A percentile compares a stretch with the other conserved stretches of the same genome.
These are phyloP conservation scores for Artemisia tridentata DNA, from an alignment of 129 eudicot species.

Conservation along the genomic window DNA sequence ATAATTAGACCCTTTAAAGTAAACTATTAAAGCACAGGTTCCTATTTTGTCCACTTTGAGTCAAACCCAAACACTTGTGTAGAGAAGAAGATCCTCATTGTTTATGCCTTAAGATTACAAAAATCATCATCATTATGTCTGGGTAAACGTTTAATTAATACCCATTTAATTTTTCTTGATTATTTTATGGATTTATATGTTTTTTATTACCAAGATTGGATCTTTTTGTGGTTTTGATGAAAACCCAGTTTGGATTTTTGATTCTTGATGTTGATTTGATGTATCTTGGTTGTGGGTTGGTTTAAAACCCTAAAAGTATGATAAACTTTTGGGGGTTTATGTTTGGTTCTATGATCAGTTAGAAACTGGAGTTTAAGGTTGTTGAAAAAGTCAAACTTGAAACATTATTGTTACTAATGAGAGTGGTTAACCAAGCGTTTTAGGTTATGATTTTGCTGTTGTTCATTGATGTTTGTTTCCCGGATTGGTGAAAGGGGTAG, in stretches of 20 bases:
- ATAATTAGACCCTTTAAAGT: too few species aligned
- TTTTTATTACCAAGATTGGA: constrained; percentile 2
- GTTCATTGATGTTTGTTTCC: constrained; percentile 7
- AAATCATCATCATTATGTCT: too few species aligned
- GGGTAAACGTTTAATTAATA: not conserved
- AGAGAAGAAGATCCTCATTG: not conserved
- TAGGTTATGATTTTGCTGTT: not conserved
- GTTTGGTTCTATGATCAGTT: constrained; percentile 1
- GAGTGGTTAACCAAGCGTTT: constrained; percentile 3
- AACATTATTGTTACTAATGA: constrained; percentile 6
- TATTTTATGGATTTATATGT: not conserved
- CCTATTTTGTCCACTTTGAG: not conserved
- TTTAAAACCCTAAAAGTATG: constrained; percentile 2
- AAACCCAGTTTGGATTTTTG: constrained; percentile 10
- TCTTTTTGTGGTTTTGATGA: constrained; percentile 14
- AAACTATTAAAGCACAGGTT: not conserved
- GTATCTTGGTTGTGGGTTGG: constrained; percentile 14
- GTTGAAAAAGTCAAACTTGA: constrained; percentile 11
- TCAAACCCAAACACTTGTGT: not conserved
- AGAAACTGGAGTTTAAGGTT: not conserved
- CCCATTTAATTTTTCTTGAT: constrained; percentile 14
- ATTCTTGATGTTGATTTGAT: constrained; percentile 2
- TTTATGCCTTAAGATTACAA: too few species aligned
- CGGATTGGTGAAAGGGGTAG: not conserved
- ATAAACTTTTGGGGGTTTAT: constrained; percentile 7